Conservation (phyloP, 371 early-diverging fungal genomes). For the Cokeromyces recurvatus region DNA sequence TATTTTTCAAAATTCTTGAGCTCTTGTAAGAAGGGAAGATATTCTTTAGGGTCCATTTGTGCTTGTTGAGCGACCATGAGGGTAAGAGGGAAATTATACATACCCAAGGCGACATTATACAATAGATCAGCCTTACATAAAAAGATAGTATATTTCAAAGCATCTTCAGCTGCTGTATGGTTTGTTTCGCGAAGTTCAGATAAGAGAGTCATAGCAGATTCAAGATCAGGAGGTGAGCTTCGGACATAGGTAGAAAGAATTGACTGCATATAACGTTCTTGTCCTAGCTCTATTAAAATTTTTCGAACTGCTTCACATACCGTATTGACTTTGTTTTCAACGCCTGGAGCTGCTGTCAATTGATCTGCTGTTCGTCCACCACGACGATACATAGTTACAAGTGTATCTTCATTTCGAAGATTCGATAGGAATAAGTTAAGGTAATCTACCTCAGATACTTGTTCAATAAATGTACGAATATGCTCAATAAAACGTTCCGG, state of each 20-base stretch:
- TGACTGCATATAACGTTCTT: constrained; percentile 69
- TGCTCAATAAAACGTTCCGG: constrained; percentile 66
- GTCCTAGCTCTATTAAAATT: constrained; percentile 58
- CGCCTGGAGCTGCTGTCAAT: constrained; percentile 9
- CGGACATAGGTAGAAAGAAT: constrained; percentile 86
- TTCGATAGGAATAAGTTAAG: constrained; percentile 88
- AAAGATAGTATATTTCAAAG: constrained; percentile 89
- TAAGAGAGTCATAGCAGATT: constrained; percentile 69
- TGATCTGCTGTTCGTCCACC: constrained; percentile 15
- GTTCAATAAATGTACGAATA: constrained; percentile 65
- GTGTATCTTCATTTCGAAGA: constrained; percentile 69
- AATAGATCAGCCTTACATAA: constrained; percentile 82
- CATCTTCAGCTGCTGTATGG: constrained; percentile 68
- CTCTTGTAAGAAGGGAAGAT: constrained; percentile 83
- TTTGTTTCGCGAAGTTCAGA: constrained; percentile 41
- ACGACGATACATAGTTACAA: constrained; percentile 59
- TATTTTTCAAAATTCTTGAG: constrained; percentile 68
- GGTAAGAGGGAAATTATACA: constrained; percentile 91
- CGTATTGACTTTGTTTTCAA: constrained; percentile 65
- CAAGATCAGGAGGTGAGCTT: constrained; percentile 81
- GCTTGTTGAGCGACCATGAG: constrained; percentile 94
- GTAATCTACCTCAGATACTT: constrained; percentile 79
- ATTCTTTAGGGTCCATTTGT: constrained; percentile 95
- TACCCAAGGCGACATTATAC: constrained; percentile 89
- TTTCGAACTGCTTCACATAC: constrained; percentile 74